Percentiles rank a stretch among this genome's conserved stretches.
These are phyloP conservation scores for Stenogyne calaminthoides DNA, from an alignment of 305 asterid species.

Conservation along the genomic window DNA sequence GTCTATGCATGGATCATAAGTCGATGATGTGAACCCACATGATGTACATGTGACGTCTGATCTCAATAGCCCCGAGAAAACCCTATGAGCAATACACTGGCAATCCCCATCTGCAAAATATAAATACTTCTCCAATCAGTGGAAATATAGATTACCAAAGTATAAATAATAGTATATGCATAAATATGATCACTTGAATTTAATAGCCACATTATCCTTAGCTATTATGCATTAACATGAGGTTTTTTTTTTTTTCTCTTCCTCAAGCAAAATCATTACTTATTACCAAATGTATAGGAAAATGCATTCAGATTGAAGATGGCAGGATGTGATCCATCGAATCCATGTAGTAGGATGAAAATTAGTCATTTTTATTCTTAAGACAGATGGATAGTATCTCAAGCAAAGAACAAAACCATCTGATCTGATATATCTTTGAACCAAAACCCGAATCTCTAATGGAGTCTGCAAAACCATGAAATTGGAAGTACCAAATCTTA, in stretches of 20 bases:
- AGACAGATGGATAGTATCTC: constrained; percentile 1
- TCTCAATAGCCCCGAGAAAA: constrained; percentile 68
- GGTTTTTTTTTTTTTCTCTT: neutral
- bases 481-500: neutral
- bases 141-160: neutral
- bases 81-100: constrained; percentile 68
- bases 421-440: constrained; percentile 8
- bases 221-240: neutral
- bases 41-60: constrained; percentile 77
- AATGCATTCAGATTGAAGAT: neutral
- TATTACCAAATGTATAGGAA: neutral
- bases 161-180: neutral
- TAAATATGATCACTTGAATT: neutral
- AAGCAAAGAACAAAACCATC: constrained; percentile 19
- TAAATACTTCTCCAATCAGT: constrained; percentile 35
- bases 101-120: constrained; percentile 64
- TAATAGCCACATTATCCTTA: neutral
- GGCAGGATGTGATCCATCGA: neutral
- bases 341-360: neutral
- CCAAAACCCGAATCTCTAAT: neutral
- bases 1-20: constrained; percentile 73
- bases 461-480: neutral
- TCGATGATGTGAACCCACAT: constrained; percentile 76
- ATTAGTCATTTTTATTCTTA: neutral
- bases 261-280: neutral